A percentile compares a stretch with the other conserved stretches of the same genome.
These are phyloP conservation scores for Ligustrum vulgare DNA, from an alignment of 257 asterid species.

Conservation along the genomic window DNA sequence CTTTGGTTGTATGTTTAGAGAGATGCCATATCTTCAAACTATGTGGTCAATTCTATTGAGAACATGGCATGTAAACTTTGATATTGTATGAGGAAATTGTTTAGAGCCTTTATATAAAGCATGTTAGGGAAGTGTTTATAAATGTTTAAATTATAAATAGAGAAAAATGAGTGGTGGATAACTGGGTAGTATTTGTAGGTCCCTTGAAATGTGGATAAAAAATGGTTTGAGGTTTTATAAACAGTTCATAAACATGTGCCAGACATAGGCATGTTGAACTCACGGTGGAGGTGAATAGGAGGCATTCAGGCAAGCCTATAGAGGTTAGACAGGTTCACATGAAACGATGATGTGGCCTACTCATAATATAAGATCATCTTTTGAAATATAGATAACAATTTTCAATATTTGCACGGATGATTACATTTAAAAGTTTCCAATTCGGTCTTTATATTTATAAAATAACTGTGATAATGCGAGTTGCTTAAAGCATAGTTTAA, in stretches of 20 bases:
- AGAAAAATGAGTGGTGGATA: no score
- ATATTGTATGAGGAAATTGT: neutral
- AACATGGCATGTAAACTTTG: neutral
- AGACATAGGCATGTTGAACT: neutral
- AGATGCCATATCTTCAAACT: neutral
- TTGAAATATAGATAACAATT: neutral
- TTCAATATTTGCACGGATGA: neutral
- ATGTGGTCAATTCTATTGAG: neutral
- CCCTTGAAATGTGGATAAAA: no score
- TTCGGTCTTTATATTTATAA: neutral
- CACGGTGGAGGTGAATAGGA: neutral
- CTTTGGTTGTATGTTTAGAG: neutral
- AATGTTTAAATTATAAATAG: no score
- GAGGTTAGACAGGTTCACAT: neutral
- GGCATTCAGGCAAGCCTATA: neutral
- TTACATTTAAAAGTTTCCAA: neutral
- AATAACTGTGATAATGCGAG: neutral
- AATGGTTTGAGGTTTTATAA: no score
- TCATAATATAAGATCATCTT: neutral
- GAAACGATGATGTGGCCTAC: neutral
- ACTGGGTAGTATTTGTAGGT: no score
- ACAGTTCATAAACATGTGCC: no score
- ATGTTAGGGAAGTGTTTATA: neutral
- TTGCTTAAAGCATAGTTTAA: neutral
- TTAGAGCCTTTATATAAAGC: neutral